Evolutionary conservation across 108 stramenopile genomes (phyloP).

Genomic region (Mediolabrus comicus): DNA sequence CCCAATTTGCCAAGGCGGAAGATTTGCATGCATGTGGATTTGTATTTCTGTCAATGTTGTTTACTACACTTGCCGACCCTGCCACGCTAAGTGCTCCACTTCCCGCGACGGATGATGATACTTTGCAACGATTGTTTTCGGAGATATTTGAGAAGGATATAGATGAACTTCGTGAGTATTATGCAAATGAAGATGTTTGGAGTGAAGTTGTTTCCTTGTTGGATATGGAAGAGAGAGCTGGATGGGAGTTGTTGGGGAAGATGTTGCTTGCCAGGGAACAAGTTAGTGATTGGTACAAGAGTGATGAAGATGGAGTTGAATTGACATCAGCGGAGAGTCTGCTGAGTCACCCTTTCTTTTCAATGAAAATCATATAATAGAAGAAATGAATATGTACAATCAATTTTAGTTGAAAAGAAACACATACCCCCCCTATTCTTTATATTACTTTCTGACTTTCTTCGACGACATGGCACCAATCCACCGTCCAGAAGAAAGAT

Average conservation of each 20-base stretch:
- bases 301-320: slow-evolving; percentile 27
- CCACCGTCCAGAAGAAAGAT: too few species aligned
- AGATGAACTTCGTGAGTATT: slow-evolving; percentile 76
- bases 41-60: slow-evolving; percentile 70
- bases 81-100: slow-evolving; percentile 50
- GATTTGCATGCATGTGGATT: slow-evolving; percentile 86
- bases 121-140: slow-evolving; percentile 65
- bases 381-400: too few species aligned
- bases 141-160: slow-evolving; percentile 86
- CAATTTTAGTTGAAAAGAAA: too few species aligned
- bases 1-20: slow-evolving; percentile 77
- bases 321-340: slow-evolving; percentile 52
- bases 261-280: slow-evolving; percentile 71
- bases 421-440: too few species aligned
- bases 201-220: slow-evolving; percentile 57
- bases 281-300: slow-evolving; percentile 39
- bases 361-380: slow-evolving; percentile 16
- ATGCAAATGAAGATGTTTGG: slow-evolving; percentile 80
- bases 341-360: slow-evolving; percentile 64
- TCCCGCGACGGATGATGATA: slow-evolving; percentile 84
- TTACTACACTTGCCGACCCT: slow-evolving; percentile 69
- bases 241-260: slow-evolving; percentile 70
- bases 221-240: slow-evolving; percentile 72
- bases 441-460: too few species aligned
- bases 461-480: too few species aligned